phyloP scores from a whole-genome alignment of 345 rosid species.

The Boechera retrofracta region DNA sequence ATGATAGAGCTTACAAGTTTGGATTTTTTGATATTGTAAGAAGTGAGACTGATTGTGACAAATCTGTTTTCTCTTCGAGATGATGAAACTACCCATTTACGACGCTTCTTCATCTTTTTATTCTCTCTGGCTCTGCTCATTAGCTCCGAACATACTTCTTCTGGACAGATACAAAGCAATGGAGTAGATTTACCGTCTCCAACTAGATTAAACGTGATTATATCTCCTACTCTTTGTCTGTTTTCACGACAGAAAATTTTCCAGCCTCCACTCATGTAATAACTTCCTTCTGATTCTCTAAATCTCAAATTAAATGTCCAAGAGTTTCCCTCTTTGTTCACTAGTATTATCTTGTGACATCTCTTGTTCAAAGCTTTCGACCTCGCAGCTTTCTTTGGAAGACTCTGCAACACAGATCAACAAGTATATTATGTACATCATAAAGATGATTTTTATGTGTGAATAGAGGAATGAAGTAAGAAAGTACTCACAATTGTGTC shows the following conservation, averaged over 20 bases:
- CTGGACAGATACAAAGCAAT: constrained; percentile 33
- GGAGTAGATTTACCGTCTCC: constrained; percentile 28
- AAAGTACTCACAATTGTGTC: constrained; percentile 31
- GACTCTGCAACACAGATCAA: constrained; percentile 3
- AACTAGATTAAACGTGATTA: constrained; percentile 25
- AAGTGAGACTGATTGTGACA: constrained; percentile 28
- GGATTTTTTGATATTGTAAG: constrained; percentile 27
- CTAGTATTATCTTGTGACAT: constrained; percentile 16
- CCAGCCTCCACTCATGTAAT: constrained; percentile 38
- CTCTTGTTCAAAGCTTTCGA: constrained; percentile 20
- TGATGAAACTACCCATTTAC: constrained; percentile 6
- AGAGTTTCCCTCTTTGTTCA: constrained; percentile 38
- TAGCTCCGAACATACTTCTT: constrained; percentile 32
- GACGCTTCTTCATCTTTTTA: neutral
- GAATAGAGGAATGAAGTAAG: constrained; percentile 5
- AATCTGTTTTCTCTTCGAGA: constrained; percentile 17
- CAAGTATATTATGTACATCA: neutral
- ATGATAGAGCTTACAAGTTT: constrained; percentile 32
- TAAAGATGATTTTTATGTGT: neutral
- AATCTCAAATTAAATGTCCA: constrained; percentile 15
- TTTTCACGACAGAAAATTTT: constrained; percentile 28
- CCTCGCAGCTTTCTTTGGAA: constrained; percentile 18
- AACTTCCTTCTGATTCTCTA: neutral
- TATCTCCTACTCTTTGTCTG: constrained; percentile 25
- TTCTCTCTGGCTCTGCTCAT: neutral